phyloP scores from a whole-genome alignment of 495 filamentous ascomycete species.

The Chaetomidium leptoderma region DNA sequence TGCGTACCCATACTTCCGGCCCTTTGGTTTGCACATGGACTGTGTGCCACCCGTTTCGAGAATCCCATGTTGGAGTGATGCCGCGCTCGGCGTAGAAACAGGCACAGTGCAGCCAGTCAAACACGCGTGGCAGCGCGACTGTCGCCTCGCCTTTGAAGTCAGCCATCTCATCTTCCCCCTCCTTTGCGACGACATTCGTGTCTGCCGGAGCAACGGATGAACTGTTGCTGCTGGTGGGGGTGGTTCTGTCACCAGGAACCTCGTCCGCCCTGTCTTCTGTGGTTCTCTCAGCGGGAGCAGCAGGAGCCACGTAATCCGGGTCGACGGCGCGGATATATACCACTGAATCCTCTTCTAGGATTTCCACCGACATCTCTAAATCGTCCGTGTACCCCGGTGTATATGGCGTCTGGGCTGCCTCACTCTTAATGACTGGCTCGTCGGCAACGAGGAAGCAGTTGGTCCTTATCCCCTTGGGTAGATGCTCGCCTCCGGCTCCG shows the following conservation, averaged over 20 bases:
- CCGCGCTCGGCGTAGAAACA: background rate
- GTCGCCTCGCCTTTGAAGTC: background rate
- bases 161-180: background rate
- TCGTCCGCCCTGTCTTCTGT: too few species aligned
- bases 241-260: background rate
- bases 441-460: background rate
- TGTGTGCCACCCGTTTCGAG: background rate
- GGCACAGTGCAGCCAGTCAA: background rate
- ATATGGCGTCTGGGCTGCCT: too few species aligned
- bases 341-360: background rate
- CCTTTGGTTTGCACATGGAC: background rate
- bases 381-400: too few species aligned
- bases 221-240: background rate
- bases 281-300: too few species aligned
- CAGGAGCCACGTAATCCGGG: background rate
- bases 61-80: background rate
- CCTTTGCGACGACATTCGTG: too few species aligned
- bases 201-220: background rate
- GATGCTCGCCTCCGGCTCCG: background rate
- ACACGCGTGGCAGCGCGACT: background rate
- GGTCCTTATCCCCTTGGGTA: background rate
- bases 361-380: too few species aligned
- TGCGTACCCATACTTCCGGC: background rate
- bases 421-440: background rate
- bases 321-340: constrained; percentile 1